phyloP scores from a whole-genome alignment of 2,329 filamentous ascomycete species.

The Pezicula rhizophila region DNA sequence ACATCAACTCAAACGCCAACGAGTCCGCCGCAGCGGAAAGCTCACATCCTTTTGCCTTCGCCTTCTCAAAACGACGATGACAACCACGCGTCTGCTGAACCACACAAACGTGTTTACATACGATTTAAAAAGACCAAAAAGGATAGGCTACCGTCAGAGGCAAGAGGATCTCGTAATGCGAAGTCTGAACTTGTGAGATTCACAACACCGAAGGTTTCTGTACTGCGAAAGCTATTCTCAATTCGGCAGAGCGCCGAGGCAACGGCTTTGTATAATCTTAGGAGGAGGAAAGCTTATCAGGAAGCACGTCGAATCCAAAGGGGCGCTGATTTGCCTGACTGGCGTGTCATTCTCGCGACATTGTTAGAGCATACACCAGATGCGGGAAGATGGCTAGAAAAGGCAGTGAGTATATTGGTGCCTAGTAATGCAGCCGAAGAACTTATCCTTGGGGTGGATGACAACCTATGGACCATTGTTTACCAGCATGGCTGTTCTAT shows the following conservation, averaged over 20 bases:
- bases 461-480: conserved; percentile 17
- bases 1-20: not conserved
- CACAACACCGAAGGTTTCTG: not conserved
- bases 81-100: not conserved
- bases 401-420: conserved; percentile 12
- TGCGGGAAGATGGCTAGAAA: conserved; percentile 14
- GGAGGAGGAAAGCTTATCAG: conserved; percentile 6
- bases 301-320: conserved; percentile 1
- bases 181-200: not conserved
- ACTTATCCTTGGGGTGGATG: conserved; percentile 14
- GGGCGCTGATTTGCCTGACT: conserved; percentile 12
- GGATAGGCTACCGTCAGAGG: not conserved
- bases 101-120: not conserved
- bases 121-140: not conserved
- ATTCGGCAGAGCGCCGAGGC: not conserved
- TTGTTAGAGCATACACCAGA: conserved; percentile 12
- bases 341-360: conserved; percentile 14
- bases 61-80: not conserved
- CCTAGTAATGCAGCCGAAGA: conserved; percentile 1
- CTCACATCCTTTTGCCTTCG: not conserved
- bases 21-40: not conserved
- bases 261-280: not conserved
- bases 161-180: not conserved
- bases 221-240: not conserved
- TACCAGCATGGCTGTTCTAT: conserved; percentile 14